Evolutionary conservation across 345 rosid species (phyloP).

Genomic region (Lepidium aucheri): DNA sequence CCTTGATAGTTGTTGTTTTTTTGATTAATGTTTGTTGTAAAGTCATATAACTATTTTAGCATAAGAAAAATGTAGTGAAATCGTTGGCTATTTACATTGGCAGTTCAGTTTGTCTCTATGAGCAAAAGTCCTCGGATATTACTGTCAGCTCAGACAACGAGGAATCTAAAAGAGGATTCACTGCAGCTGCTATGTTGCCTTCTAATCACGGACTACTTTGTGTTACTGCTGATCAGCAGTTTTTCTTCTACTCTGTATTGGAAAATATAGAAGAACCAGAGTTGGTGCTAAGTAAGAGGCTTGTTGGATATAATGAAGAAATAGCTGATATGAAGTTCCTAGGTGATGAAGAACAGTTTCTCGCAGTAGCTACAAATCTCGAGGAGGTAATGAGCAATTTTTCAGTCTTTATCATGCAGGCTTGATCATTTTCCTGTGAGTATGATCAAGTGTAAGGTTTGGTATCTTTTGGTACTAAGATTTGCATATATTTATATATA

Average conservation of each 20-base stretch:
- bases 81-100: slow-evolving; percentile 26
- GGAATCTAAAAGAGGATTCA: slow-evolving; percentile 68
- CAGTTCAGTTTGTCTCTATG: slow-evolving; percentile 77
- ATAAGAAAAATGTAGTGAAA: neutral
- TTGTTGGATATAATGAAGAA: slow-evolving; percentile 91
- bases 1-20: neutral
- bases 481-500: slow-evolving; percentile 5
- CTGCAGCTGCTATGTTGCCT: slow-evolving; percentile 60
- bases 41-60: neutral
- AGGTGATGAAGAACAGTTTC: slow-evolving; percentile 76
- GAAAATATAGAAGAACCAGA: slow-evolving; percentile 39
- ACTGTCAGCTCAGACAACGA: slow-evolving; percentile 44
- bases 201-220: slow-evolving; percentile 72
- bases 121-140: slow-evolving; percentile 79
- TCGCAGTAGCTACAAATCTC: slow-evolving; percentile 92
- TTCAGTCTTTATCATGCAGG: neutral
- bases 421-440: slow-evolving; percentile 1
- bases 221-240: slow-evolving; percentile 93
- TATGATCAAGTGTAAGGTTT: slow-evolving; percentile 5
- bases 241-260: slow-evolving; percentile 48
- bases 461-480: neutral
- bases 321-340: slow-evolving; percentile 87
- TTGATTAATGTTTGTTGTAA: neutral
- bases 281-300: slow-evolving; percentile 53
- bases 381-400: slow-evolving; percentile 55